Evolutionary conservation across 2,329 filamentous ascomycete species (phyloP).

Genomic region (Hypoxylon sp.): DNA sequence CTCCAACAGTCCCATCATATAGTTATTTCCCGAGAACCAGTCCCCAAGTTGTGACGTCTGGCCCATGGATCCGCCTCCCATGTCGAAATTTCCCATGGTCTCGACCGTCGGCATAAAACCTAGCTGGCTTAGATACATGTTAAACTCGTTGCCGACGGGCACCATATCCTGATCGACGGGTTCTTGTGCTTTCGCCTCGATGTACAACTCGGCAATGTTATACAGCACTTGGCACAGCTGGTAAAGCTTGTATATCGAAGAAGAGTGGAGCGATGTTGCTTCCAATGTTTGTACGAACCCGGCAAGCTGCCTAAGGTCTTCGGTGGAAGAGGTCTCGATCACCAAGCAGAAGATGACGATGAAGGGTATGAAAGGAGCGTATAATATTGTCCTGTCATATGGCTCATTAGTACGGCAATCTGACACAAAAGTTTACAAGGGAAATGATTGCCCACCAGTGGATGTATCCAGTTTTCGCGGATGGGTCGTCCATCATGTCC

Average conservation of each 20-base stretch:
- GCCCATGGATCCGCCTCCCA: slow-evolving; percentile 26
- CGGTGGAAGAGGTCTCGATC: slow-evolving; percentile 54
- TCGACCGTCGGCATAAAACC: slow-evolving; percentile 46
- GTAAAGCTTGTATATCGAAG: slow-evolving; percentile 62
- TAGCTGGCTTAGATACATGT: slow-evolving; percentile 46
- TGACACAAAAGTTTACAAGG: background rate
- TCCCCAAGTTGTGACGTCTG: slow-evolving; percentile 46
- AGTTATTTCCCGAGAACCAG: slow-evolving; percentile 47
- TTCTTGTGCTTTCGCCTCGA: slow-evolving; percentile 60
- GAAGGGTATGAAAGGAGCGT: slow-evolving; percentile 62
- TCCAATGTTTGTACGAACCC: slow-evolving; percentile 61
- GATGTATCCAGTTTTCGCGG: slow-evolving; percentile 53
- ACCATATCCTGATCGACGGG: slow-evolving; percentile 37
- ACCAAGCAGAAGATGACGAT: slow-evolving; percentile 61
- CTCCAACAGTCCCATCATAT: slow-evolving; percentile 46
- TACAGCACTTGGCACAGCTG: slow-evolving; percentile 66
- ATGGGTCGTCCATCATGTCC: slow-evolving; percentile 47
- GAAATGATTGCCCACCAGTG: slow-evolving; percentile 49
- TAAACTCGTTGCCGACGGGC: slow-evolving; percentile 45
- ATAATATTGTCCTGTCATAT: slow-evolving; percentile 52
- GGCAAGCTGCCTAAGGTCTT: slow-evolving; percentile 57
- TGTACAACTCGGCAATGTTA: slow-evolving; percentile 64
- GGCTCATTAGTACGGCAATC: slow-evolving; percentile 11
- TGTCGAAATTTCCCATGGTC: slow-evolving; percentile 19
- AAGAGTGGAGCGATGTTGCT: slow-evolving; percentile 53